These are phyloP conservation scores for Gyromitra esculenta DNA, from an alignment of 2,329 filamentous ascomycete species.

Conservation along the genomic window DNA sequence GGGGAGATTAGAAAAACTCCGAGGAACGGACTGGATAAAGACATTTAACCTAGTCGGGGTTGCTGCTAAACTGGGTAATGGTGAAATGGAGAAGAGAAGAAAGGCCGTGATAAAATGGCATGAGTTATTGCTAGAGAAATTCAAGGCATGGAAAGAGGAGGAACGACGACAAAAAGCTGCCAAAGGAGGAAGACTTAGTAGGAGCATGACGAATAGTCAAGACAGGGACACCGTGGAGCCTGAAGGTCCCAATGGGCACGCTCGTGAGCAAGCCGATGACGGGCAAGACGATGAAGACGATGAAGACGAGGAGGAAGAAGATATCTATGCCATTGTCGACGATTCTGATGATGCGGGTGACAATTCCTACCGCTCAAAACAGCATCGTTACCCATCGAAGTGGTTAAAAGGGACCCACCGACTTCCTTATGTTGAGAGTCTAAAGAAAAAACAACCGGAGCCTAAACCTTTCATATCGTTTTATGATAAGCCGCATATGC, in stretches of 20 bases:
- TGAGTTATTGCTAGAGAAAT: constrained; percentile 83
- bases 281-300: constrained; percentile 58
- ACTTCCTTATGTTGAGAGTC: constrained; percentile 40
- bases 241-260: constrained; percentile 55
- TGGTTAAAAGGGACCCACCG: constrained; percentile 72
- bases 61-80: constrained; percentile 81
- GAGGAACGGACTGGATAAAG: constrained; percentile 90
- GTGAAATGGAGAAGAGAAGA: constrained; percentile 84
- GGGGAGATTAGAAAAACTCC: constrained; percentile 78
- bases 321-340: constrained; percentile 47
- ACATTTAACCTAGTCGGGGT: constrained; percentile 88
- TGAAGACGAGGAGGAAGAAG: constrained; percentile 55
- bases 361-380: constrained; percentile 73
- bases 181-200: constrained; percentile 70
- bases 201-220: constrained; percentile 60
- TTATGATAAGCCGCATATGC: constrained; percentile 80
- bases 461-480: constrained; percentile 82
- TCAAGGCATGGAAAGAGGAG: constrained; percentile 84
- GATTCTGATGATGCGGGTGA: constrained; percentile 59
- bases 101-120: constrained; percentile 86
- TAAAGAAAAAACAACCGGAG: constrained; percentile 60
- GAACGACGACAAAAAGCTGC: constrained; percentile 84
- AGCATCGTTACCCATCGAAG: constrained; percentile 66
- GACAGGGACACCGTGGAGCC: constrained; percentile 65
- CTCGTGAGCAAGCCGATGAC: constrained; percentile 60